Evolutionary conservation across 768 basidiomycete species (phyloP).

Genomic region (Rubroboletus pulcherrimus): DNA sequence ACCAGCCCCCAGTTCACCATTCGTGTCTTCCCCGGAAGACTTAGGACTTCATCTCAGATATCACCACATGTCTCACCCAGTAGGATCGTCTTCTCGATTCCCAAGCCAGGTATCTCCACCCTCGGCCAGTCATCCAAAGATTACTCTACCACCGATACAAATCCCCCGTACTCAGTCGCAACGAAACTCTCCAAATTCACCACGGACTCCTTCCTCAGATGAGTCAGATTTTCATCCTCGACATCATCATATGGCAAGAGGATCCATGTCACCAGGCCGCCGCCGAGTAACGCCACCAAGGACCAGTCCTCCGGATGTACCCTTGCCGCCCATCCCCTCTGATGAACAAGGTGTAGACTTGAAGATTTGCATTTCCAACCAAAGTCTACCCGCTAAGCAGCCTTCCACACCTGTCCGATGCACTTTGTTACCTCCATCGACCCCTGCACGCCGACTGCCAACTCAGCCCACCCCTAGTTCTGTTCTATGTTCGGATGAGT

Average conservation of each 20-base stretch:
- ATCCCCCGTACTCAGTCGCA: constrained; percentile 1
- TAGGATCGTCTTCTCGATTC: background rate
- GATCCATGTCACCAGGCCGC: background rate
- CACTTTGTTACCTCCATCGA: background rate
- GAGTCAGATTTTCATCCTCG: constrained; percentile 1
- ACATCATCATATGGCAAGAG: background rate
- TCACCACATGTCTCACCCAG: background rate
- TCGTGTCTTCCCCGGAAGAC: constrained; percentile 20
- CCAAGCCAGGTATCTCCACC: constrained; percentile 4
- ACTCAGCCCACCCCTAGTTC: constrained; percentile 19
- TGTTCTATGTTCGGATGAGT: constrained; percentile 10
- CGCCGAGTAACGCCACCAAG: constrained; percentile 11
- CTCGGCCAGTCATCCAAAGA: constrained; percentile 2
- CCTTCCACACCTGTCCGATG: constrained; percentile 7
- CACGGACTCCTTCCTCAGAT: constrained; percentile 5
- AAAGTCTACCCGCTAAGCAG: background rate
- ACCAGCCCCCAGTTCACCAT: constrained; percentile 6
- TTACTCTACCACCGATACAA: background rate
- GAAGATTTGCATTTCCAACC: background rate
- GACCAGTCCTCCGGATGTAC: constrained; percentile 13
- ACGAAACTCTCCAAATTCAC: background rate
- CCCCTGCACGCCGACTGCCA: constrained; percentile 14
- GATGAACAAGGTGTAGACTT: background rate
- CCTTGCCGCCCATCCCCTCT: constrained; percentile 24
- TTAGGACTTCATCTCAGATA: constrained; percentile 4